Percentiles rank a stretch among this genome's conserved stretches.
These are phyloP conservation scores for Forsythia viridissima DNA, from an alignment of 257 asterid genomes.

Conservation along the genomic window DNA sequence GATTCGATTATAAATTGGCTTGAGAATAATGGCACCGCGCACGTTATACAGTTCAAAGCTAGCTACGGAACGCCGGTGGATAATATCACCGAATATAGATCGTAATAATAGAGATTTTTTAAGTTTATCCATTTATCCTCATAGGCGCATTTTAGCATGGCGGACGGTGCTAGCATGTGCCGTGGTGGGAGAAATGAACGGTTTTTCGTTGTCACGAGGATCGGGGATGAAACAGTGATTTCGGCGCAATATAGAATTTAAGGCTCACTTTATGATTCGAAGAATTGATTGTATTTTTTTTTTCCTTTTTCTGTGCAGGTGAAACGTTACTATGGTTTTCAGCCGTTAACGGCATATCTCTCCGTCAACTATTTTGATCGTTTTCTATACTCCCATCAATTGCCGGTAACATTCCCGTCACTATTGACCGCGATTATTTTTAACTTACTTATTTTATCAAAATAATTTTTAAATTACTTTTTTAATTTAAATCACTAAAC, in stretches of 20 bases:
- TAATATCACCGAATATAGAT: not conserved
- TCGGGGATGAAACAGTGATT: constrained; percentile 38
- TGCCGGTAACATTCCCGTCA: constrained; percentile 67
- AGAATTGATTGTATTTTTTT: constrained; percentile 21
- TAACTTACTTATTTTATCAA: not conserved
- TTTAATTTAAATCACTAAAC: too few species aligned
- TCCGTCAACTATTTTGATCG: constrained; percentile 89
- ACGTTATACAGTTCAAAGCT: constrained; percentile 11
- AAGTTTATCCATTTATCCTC: not conserved
- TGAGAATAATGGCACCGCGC: not conserved
- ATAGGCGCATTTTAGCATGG: constrained; percentile 29
- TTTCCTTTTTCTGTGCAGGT: constrained; percentile 54
- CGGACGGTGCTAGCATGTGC: constrained; percentile 21
- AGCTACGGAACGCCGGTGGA: constrained; percentile 18
- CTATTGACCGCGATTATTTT: constrained; percentile 18
- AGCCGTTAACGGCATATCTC: constrained; percentile 89
- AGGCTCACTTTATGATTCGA: constrained; percentile 29
- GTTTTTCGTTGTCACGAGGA: not conserved
- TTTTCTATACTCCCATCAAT: constrained; percentile 64
- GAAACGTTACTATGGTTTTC: constrained; percentile 78
- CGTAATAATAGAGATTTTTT: not conserved
- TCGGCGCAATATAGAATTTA: constrained; percentile 22
- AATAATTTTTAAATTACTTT: too few species aligned
- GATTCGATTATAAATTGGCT: not conserved
- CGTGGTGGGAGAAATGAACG: constrained; percentile 11